Evolutionary conservation across 352 stramenopile species (phyloP), one percentile per base, ranked within the genome.

Genomic region (Globisporangium yorkense): DNA sequence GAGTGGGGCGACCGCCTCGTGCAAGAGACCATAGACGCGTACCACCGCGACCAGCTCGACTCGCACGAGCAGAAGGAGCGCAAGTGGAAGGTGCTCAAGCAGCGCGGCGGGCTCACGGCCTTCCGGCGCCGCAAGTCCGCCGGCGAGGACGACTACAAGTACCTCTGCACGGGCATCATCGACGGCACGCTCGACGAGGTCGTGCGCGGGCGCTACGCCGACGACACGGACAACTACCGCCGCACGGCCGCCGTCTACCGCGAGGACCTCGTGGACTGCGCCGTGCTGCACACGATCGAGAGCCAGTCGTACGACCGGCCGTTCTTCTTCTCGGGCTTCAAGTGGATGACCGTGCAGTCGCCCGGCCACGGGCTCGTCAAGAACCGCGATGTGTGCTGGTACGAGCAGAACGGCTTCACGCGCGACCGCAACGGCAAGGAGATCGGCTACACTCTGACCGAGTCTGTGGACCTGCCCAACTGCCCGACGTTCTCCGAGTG

Each of bases 341-440:
- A 91, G 67, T 91, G 81, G 81, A 88, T 88, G 77, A 88, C 77
- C 7, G 79, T 89, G 52, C 68, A 80, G 54, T 87, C 72, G 0
- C 81, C 77, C 0, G 77, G 78, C 40, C 88, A 89, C 46, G 76
- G 81, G 5, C 57, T 91, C 49, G 76, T 91, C 18, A 88, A 88
- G 70, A 88, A 89, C 60, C 75, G 81, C 51, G 81, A 91, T 58
- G 76, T 87, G 20, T 91, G 81, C 66, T 91, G 76, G 74, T 91
- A 88, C 59, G 78, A 91, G 63, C 81, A 91, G 59, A 71, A 81
- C 8, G 81, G 81, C 4, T 66, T 89, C 56, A 87, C 74, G 33
- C 65, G 62, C 18, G 77, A 89, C 62, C 72, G 65, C 63, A 88
- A 88, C 31, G 81, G 81, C 66, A 88, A 91, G 54, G 81, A 91